Evolutionary conservation across 352 stramenopile genomes (phyloP).

Genomic region (Thraustochytrium striatum): DNA sequence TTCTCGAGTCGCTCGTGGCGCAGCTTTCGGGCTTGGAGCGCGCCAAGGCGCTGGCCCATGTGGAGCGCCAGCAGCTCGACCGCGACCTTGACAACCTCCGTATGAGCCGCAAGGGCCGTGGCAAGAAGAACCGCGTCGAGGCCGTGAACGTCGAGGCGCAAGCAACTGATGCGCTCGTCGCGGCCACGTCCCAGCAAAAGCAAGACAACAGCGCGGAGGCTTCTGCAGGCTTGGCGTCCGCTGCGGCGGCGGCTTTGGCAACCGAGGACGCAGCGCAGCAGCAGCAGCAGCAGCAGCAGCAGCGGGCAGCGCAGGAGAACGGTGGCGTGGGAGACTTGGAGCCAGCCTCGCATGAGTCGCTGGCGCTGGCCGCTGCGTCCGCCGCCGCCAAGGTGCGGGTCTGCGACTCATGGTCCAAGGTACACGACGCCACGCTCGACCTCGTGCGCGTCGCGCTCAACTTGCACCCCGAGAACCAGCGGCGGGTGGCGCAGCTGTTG

Average conservation of each 20-base stretch:
- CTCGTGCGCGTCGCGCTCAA: conserved; percentile 19
- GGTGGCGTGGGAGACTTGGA: not conserved
- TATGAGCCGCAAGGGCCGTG: too few species aligned
- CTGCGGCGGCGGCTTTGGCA: too few species aligned
- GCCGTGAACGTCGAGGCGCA: too few species aligned
- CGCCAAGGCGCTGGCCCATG: not conserved
- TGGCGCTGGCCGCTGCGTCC: not conserved
- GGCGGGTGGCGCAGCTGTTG: conserved; percentile 3
- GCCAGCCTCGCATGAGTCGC: not conserved
- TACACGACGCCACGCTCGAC: conserved; percentile 16
- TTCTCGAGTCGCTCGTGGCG: conserved; percentile 1
- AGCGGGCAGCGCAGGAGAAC: not conserved
- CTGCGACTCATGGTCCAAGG: conserved; percentile 16
- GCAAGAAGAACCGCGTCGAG: too few species aligned
- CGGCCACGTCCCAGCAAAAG: too few species aligned
- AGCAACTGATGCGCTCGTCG: too few species aligned
- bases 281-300: not conserved
- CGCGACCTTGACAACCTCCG: not conserved
- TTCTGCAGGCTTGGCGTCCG: too few species aligned
- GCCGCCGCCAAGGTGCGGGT: conserved; percentile 13
- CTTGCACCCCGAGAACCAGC: conserved; percentile 25
- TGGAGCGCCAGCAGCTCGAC: conserved; percentile 21
- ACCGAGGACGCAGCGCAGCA: not conserved
- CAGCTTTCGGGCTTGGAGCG: conserved; percentile 17
- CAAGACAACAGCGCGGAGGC: too few species aligned